phyloP scores from a whole-genome alignment of 176 grass and related monocot genomes.

The Themeda triandra region DNA sequence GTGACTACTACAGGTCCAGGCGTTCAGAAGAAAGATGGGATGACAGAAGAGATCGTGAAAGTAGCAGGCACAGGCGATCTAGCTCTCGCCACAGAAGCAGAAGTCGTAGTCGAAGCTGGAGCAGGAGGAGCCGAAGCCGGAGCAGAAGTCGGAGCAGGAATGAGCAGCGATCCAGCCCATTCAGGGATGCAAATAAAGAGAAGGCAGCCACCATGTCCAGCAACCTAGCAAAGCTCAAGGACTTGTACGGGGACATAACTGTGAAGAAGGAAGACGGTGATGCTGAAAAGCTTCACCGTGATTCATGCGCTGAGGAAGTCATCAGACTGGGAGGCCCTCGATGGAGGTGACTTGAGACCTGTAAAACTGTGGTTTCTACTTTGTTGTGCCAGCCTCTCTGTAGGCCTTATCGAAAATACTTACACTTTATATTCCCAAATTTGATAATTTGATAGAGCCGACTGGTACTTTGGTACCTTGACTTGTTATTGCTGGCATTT shows the following conservation, averaged over 20 bases:
- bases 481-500: not conserved
- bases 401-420: not conserved
- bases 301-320: slow-evolving; percentile 78
- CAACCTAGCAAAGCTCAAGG: slow-evolving; percentile 86
- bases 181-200: slow-evolving; percentile 38
- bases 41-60: slow-evolving; percentile 36
- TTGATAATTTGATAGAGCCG: not conserved
- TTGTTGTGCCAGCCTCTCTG: not conserved
- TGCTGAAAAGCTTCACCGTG: slow-evolving; percentile 40
- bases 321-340: slow-evolving; percentile 66
- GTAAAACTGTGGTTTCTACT: not conserved
- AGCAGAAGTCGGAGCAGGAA: slow-evolving; percentile 27
- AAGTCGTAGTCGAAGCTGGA: slow-evolving; percentile 38
- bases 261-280: slow-evolving; percentile 52
- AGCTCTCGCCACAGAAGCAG: slow-evolving; percentile 42
- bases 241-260: slow-evolving; percentile 71
- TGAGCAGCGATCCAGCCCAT: slow-evolving; percentile 40
- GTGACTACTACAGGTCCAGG: slow-evolving; percentile 37
- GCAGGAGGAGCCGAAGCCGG: slow-evolving; percentile 35
- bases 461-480: not conserved
- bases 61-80: slow-evolving; percentile 42
- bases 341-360: slow-evolving; percentile 55
- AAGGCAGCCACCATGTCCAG: slow-evolving; percentile 37
- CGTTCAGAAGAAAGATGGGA: slow-evolving; percentile 34
- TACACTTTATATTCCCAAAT: not conserved